Conservation (phyloP, 1,139 yeast species). For the Suhomyces atakaporum region DNA sequence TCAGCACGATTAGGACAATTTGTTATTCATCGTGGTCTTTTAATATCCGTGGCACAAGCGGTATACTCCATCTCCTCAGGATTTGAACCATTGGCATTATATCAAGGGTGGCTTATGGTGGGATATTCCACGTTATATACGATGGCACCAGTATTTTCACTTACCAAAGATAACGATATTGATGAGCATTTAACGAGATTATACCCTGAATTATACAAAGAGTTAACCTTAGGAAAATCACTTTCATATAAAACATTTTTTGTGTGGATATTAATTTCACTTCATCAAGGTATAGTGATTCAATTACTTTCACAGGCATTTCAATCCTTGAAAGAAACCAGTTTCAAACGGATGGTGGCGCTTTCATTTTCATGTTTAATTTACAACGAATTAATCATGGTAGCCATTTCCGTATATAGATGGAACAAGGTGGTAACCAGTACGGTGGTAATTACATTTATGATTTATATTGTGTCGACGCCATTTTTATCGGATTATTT, state of each 20-base stretch:
- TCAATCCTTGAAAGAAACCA: slow-evolving; percentile 56
- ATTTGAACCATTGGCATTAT: slow-evolving; percentile 91
- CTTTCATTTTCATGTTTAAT: slow-evolving; percentile 79
- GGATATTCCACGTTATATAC: slow-evolving; percentile 97
- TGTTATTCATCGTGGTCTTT: slow-evolving; percentile 92
- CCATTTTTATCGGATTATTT: slow-evolving; percentile 87
- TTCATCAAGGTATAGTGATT: slow-evolving; percentile 83
- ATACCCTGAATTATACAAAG: slow-evolving; percentile 94
- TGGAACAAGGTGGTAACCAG: slow-evolving; percentile 83
- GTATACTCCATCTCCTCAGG: slow-evolving; percentile 82
- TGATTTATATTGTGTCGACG: slow-evolving; percentile 67
- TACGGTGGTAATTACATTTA: slow-evolving; percentile 70
- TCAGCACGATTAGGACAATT: slow-evolving; percentile 95
- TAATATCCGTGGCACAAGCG: slow-evolving; percentile 95
- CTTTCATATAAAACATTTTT: slow-evolving; percentile 85
- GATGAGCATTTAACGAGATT: slow-evolving; percentile 85
- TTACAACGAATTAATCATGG: slow-evolving; percentile 89
- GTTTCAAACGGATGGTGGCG: slow-evolving; percentile 78
- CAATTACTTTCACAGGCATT: slow-evolving; percentile 80
- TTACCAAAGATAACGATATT: slow-evolving; percentile 89
- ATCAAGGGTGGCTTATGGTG: slow-evolving; percentile 97
- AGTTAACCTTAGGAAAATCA: slow-evolving; percentile 83
- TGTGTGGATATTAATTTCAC: slow-evolving; percentile 85
- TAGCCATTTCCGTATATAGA: slow-evolving; percentile 83
- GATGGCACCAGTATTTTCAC: slow-evolving; percentile 96